These are phyloP conservation scores for Podospora comata DNA, from an alignment of 495 filamentous ascomycete genomes.

Conservation along the genomic window DNA sequence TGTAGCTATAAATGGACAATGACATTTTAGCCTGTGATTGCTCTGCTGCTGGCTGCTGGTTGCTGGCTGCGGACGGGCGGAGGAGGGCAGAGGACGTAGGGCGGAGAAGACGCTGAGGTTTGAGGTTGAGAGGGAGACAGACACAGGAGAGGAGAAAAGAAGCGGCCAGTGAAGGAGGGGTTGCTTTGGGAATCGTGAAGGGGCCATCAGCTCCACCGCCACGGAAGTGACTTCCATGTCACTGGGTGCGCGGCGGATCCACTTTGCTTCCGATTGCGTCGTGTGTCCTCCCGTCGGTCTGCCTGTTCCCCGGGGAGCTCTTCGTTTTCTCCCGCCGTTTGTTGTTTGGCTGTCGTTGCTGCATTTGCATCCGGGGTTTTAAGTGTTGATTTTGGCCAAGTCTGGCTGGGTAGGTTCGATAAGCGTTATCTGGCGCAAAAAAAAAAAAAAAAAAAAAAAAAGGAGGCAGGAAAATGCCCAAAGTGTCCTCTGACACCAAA, in stretches of 20 bases:
- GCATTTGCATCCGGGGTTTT: neutral
- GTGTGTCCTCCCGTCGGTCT: slow-evolving; percentile 6
- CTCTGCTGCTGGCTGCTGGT: neutral
- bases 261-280: slow-evolving; percentile 13
- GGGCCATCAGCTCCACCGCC: slow-evolving; percentile 10
- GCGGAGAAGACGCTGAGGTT: neutral
- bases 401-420: too few relatives aligned
- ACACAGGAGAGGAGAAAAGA: neutral
- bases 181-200: neutral
- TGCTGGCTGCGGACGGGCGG: neutral
- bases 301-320: neutral
- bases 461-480: neutral
- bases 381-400: neutral
- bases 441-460: neutral
- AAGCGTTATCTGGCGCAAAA: neutral
- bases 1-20: neutral
- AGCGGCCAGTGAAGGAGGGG: neutral
- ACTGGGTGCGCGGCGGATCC: slow-evolving; percentile 10
- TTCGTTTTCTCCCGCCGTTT: neutral
- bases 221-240: slow-evolving; percentile 13
- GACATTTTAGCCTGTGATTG: neutral
- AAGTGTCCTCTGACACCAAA: neutral
- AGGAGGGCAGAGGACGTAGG: neutral
- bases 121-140: neutral
- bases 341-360: neutral